These are phyloP conservation scores for Echites panduratus DNA, from an alignment of 257 asterid species.

Conservation along the genomic window DNA sequence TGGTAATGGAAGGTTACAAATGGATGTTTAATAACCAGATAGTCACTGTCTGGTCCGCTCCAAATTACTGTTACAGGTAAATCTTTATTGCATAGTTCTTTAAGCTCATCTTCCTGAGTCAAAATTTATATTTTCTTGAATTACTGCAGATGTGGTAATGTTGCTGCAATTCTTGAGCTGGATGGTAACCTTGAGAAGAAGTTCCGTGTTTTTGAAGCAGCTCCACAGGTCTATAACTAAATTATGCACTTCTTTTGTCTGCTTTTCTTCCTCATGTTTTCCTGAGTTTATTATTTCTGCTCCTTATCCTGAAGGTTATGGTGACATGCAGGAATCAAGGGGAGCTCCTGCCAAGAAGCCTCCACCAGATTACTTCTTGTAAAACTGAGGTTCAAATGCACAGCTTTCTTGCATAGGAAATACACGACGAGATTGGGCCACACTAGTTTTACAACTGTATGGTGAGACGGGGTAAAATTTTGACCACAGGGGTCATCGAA, in stretches of 20 bases:
- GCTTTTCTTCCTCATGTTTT: background rate
- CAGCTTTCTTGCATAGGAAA: slow-evolving; percentile 9
- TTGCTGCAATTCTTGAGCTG: slow-evolving; percentile 94
- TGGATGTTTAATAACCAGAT: slow-evolving; percentile 96
- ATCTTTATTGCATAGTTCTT: background rate
- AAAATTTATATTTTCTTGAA: background rate
- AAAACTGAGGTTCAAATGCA: slow-evolving; percentile 13
- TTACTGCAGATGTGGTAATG: slow-evolving; percentile 81
- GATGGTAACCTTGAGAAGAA: slow-evolving; percentile 71
- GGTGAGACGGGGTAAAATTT: background rate
- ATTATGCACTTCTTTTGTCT: background rate
- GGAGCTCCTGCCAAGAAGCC: slow-evolving; percentile 78
- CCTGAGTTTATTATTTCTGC: background rate
- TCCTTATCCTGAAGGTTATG: background rate
- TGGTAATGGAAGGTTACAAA: slow-evolving; percentile 97
- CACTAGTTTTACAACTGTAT: slow-evolving; percentile 3
- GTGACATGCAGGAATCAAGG: slow-evolving; percentile 75
- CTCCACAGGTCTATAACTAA: slow-evolving; percentile 59
- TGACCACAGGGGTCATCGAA: background rate
- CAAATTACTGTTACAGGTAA: slow-evolving; percentile 94
- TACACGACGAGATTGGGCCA: slow-evolving; percentile 4
- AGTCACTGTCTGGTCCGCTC: slow-evolving; percentile 99
- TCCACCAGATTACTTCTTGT: slow-evolving; percentile 92
- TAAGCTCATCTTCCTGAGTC: background rate
- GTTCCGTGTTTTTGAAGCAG: slow-evolving; percentile 92